Percentiles rank a stretch among this genome's conserved stretches.
Conservation (phyloP, 2,329 filamentous ascomycete species). For the Colletotrichum incanum region DNA sequence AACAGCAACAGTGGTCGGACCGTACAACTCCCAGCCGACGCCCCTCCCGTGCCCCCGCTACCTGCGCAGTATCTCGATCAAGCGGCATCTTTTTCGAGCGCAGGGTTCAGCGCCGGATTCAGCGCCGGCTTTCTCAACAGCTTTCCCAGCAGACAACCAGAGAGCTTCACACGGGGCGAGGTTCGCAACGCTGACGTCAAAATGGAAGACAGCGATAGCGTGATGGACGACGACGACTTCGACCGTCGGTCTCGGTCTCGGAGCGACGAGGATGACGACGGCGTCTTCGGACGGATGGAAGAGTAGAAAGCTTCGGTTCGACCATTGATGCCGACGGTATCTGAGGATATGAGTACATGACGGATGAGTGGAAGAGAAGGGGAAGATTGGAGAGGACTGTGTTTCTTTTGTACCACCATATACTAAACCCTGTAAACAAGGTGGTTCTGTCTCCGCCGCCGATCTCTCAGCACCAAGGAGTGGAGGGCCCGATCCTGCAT, state of each 20-base stretch:
- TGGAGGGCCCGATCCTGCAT: constrained; percentile 63
- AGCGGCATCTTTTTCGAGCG: constrained; percentile 69
- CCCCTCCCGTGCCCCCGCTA: constrained; percentile 89
- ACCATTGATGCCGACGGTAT: constrained; percentile 41
- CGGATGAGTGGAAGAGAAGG: constrained; percentile 45
- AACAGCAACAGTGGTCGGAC: constrained; percentile 79
- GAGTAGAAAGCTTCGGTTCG: constrained; percentile 67
- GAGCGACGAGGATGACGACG: constrained; percentile 92
- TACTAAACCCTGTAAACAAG: constrained; percentile 61
- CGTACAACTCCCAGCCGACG: constrained; percentile 76
- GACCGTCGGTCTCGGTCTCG: constrained; percentile 74
- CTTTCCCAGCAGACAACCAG: constrained; percentile 72
- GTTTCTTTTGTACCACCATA: constrained; percentile 68
- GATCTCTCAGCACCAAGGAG: constrained; percentile 78
- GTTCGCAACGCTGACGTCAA: constrained; percentile 73
- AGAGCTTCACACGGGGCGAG: constrained; percentile 77
- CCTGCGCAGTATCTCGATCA: constrained; percentile 84
- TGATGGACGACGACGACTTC: constrained; percentile 77
- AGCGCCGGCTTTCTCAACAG: constrained; percentile 72
- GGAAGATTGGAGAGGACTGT: constrained; percentile 47
- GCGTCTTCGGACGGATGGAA: constrained; percentile 97
- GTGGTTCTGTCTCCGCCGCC: constrained; percentile 75
- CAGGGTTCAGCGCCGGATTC: constrained; percentile 76
- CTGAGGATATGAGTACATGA: constrained; percentile 43
- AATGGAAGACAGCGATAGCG: constrained; percentile 77